Base-by-base conservation (phyloP, 1,284 basidiomycete genomes). In the Hemileia vastatrix region DNA sequence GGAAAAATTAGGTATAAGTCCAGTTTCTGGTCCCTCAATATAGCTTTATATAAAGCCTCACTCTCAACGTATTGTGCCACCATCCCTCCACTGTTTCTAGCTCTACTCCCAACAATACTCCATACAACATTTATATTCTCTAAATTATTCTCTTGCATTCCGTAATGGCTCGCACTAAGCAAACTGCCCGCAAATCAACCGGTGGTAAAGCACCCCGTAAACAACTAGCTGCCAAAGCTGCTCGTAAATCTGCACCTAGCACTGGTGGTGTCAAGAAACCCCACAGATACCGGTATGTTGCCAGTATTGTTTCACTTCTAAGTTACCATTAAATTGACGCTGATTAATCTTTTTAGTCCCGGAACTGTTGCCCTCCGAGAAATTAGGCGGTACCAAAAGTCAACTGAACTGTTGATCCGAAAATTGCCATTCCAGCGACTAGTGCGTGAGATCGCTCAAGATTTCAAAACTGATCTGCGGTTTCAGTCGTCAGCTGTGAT, bases 401-500 rank as follows among this genome's bases (percentile, higher is more conserved):
- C 77, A 15, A 80, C 79, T 65, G 79, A 80, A 72, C 78, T 80
- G 68, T 72, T 80, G 62, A 80, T 80, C 75, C 76, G 79, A 69
- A 80, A 79, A 73, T 77, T 80, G 65, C 69, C 69, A 66, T 71
- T 71, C 65, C 70, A 71, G 62, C 67, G 70, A 48, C 68, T 69
- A 47, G 71, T 71, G 47, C 68, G 71, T 55, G 71, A 74, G 55
- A 73, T 71, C 43, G 72, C 71, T 40, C 71, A 73, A 62, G 71
- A 72, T 68, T 74, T 74, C 69, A 74, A 74, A 77, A 87, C 86
- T 63, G 67, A 83, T 77, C 72, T 85, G 59, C 83, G 84, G 64
- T 86, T 86, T 82, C 84, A 86, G 78, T 86, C 83, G 32, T 86
- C 83, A 63, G 86, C 83, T 70, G 84, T 88, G 60, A 80, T 81